Base-by-base conservation (phyloP, 768 basidiomycete species). In the Cyclocybe aegerita region DNA sequence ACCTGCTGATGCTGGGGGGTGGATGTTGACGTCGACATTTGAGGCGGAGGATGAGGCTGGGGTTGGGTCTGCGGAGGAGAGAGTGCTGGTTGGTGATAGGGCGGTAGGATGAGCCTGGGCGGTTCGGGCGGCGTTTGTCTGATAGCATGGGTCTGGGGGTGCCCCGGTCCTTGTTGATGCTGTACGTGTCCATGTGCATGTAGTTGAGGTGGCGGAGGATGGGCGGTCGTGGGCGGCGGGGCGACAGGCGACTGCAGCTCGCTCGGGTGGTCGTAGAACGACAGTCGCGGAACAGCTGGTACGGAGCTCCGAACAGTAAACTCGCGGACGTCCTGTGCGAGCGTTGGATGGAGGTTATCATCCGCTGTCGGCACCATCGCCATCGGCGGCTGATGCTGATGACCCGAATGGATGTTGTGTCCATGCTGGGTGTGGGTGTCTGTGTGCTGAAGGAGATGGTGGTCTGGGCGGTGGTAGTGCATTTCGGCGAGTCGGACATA, bases 281-380 rank as follows among this genome's bases (percentile, higher is more conserved):
- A 39, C 34, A 51, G 46, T 10, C 44, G 30, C 56, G 48, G 37
- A 54, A 41, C 39, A 12, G 49, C 8, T 9, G 56, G 44, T 1
- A 48, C 33, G 0, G 42, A 14, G 30, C 43, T 47, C 7, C 53
- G 51, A 29, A 58, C 39, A 14, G 53, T 61, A 29, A 71, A 65
- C 23, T 77, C 72, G 47, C 71, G 71, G 70, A 83, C 65, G 55
- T 85, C 83, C 39, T 79, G 75, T 50, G 75, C 74, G 52, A 87
- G 78, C 11, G 72, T 73, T 2, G 79, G 75, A 56, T 83, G 80
- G 53, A 80, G 67, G 23, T 59, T 46, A 7, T 59, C 52, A 5
- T 23, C 15, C 31, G 11, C 38, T n/a, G 33, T 31, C 10, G 31
- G 36, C 39, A 12, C 37, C 23, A 23, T 23, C 23, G 23, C 23